Evolutionary conservation across 2,329 filamentous ascomycete species (phyloP).

Genomic region (Cercospora sojina): DNA sequence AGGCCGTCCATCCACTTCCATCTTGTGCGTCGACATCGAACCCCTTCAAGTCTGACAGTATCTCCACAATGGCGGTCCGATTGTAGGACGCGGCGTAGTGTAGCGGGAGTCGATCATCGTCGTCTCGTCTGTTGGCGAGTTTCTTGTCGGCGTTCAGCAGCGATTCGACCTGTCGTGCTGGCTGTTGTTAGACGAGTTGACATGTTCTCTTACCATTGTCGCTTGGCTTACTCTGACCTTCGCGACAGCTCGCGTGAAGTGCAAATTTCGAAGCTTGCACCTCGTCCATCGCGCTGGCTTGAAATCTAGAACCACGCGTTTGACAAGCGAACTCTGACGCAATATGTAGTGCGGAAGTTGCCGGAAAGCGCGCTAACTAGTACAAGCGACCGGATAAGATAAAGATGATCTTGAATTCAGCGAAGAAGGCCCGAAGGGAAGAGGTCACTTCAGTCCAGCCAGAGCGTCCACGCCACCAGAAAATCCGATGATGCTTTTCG

Average conservation of each 20-base stretch:
- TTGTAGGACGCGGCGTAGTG: conserved; percentile 94
- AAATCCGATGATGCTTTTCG: not conserved
- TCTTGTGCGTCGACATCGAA: conserved; percentile 87
- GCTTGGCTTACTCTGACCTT: conserved; percentile 68
- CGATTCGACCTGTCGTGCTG: conserved; percentile 71
- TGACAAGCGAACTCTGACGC: conserved; percentile 6
- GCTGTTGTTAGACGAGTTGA: conserved; percentile 5
- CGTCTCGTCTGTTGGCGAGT: conserved; percentile 70
- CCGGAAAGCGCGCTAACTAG: not conserved
- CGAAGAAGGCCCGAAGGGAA: not conserved
- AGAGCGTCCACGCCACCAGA: not conserved
- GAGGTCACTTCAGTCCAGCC: not conserved
- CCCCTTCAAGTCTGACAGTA: conserved; percentile 66
- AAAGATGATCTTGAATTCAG: not conserved
- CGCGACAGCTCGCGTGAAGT: conserved; percentile 81
- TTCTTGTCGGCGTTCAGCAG: conserved; percentile 75
- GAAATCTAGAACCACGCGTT: conserved; percentile 6
- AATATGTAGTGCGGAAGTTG: not conserved
- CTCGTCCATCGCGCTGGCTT: conserved; percentile 32
- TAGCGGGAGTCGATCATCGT: conserved; percentile 83
- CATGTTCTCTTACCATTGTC: not conserved
- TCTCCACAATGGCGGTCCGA: conserved; percentile 68
- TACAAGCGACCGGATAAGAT: not conserved
- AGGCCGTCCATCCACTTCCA: conserved; percentile 74
- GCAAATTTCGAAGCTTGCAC: conserved; percentile 64